phyloP scores from a whole-genome alignment of 73 alveolate genomes.

The Tetrahymena malaccensis region DNA sequence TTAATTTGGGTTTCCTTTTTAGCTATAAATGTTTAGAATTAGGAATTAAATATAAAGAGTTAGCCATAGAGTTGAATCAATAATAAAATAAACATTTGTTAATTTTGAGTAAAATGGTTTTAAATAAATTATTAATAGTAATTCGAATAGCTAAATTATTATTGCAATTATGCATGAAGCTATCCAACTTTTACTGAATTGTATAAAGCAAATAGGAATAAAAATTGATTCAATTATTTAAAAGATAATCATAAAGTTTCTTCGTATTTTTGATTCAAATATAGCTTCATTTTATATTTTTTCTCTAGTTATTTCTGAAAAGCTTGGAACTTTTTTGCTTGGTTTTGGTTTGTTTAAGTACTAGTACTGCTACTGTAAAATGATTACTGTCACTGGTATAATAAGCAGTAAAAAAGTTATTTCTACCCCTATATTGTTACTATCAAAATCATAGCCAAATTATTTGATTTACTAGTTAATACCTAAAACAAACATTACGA shows the following conservation, averaged over 20 bases:
- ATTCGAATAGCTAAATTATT: no score
- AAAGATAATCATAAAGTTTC: background rate
- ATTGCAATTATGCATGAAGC: background rate
- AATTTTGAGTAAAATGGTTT: background rate
- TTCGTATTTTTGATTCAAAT: background rate
- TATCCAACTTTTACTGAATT: background rate
- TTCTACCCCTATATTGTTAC: background rate
- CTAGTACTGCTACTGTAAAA: no score
- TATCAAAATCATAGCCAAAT: background rate
- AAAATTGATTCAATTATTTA: background rate
- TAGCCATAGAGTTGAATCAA: background rate
- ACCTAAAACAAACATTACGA: background rate
- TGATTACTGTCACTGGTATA: background rate
- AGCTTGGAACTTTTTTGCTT: no score
- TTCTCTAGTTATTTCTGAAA: background rate
- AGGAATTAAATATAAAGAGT: background rate
- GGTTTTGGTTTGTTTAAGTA: no score
- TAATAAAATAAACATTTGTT: background rate
- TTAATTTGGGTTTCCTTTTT: background rate
- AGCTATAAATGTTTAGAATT: background rate
- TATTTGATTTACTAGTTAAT: no score
- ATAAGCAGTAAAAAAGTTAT: no score
- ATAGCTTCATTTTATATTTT: background rate
- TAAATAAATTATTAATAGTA: no score
- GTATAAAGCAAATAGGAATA: background rate